Conservation (phyloP, 2,329 filamentous ascomycete genomes). For the Hymenotorrendiella dingleyae region DNA sequence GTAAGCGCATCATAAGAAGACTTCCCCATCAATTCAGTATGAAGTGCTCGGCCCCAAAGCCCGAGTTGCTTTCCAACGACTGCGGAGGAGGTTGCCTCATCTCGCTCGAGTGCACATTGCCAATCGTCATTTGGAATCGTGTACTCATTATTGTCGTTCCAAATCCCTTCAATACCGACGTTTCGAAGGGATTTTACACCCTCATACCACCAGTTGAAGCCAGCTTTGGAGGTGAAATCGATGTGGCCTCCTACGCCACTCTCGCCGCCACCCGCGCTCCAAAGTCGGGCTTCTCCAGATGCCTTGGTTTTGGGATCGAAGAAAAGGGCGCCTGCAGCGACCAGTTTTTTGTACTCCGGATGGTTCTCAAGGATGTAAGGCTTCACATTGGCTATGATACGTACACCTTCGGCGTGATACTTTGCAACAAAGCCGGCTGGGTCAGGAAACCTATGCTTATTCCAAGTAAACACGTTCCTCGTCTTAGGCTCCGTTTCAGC, state of each 20-base stretch:
- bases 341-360: constrained; percentile 58
- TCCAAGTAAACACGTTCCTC: constrained; percentile 68
- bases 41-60: constrained; percentile 62
- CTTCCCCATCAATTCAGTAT: constrained; percentile 67
- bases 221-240: constrained; percentile 63
- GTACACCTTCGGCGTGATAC: constrained; percentile 59
- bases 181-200: constrained; percentile 57
- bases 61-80: constrained; percentile 47
- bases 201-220: constrained; percentile 67
- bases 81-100: constrained; percentile 22
- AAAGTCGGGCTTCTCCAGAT: constrained; percentile 56
- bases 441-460: constrained; percentile 62
- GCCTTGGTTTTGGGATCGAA: constrained; percentile 47
- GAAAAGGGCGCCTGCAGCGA: constrained; percentile 56
- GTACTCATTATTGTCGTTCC: constrained; percentile 79
- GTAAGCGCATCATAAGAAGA: constrained; percentile 63
- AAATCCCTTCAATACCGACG: constrained; percentile 65
- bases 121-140: constrained; percentile 60
- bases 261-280: constrained; percentile 67
- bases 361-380: constrained; percentile 64
- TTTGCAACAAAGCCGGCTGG: constrained; percentile 57
- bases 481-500: constrained; percentile 62
- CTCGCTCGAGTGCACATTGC: constrained; percentile 51
- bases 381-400: constrained; percentile 67
- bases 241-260: constrained; percentile 66